Base-by-base conservation (phyloP, 345 rosid genomes). In the Salix dunnii region DNA sequence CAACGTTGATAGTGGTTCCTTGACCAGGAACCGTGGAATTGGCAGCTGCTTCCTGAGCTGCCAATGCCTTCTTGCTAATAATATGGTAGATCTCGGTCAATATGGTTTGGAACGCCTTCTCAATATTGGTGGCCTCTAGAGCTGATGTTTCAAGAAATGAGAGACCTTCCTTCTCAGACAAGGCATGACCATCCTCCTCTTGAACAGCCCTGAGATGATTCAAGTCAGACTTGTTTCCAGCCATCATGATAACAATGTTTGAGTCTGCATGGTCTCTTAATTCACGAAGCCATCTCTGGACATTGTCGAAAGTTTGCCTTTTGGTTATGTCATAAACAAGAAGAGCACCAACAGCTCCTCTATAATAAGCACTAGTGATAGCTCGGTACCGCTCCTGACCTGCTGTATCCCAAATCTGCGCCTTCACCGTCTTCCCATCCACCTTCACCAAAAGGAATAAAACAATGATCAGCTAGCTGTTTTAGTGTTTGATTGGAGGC, bases 281-380 rank as follows among this genome's bases (percentile, higher is more conserved):
- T 58, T 58, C 62, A 58, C 62, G 62, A 9, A 58, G 62, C 62
- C 62, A 58, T 25, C 62, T 58, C 62, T 58, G 62, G 13, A 58
- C 62, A 58, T 58, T 58, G 14, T n/a, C 62, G 11, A 58, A 58
- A 58, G 62, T 58, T n/a, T 58, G 62, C 62, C 62, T 58, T 28
- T 58, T 58, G 28, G 62, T 58, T 58, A 58, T 58, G 62, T 58
- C 62, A 58, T 58, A 58, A n/a, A 58, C 62, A 58, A 58, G 62
- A 58, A 58, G 27, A 58, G 62, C 62, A n/a, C 62, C 62, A 10
- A 58, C 62, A 58, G 62, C 62, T 58, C 62, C 62, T 58, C 62
- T 58, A 58, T 58, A 58, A 58, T 58, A 58, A 3, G 62, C 62
- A n/a, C 62, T 58, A 23, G 62, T 58, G 62, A 58, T 58, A 10